Percentiles rank a stretch among this genome's conserved stretches.
phyloP scores from a whole-genome alignment of 345 rosid species.

The Kernera saxatilis region DNA sequence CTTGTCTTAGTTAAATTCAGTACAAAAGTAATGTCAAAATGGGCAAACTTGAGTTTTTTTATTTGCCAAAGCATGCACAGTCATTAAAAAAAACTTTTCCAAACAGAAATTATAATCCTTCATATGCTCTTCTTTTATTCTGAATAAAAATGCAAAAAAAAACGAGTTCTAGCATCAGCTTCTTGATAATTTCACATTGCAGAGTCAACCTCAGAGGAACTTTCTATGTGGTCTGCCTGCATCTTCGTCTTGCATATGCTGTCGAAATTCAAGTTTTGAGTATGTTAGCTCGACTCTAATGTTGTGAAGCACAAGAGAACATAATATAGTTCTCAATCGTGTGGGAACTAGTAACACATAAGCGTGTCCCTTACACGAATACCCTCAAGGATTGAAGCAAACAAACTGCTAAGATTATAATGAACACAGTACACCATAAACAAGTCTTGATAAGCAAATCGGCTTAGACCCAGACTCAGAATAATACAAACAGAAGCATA shows the following conservation, averaged over 20 bases:
- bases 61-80: background rate
- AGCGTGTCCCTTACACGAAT: background rate
- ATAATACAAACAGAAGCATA: too few relatives aligned
- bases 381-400: background rate
- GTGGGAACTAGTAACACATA: background rate
- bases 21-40: background rate
- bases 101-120: constrained; percentile 9
- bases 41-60: background rate
- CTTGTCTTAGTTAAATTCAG: too few relatives aligned
- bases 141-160: background rate
- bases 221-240: constrained; percentile 80
- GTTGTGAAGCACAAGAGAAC: background rate
- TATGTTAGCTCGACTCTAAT: background rate
- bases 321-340: background rate
- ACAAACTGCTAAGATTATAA: background rate
- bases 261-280: constrained; percentile 12
- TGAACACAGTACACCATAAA: background rate
- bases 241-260: constrained; percentile 95
- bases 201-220: constrained; percentile 48
- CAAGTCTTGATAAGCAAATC: background rate
- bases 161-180: background rate
- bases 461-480: background rate
- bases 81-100: constrained; percentile 12
- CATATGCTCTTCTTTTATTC: background rate
- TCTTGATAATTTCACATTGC: background rate